Evolutionary conservation across 768 basidiomycete genomes (phyloP).

Genomic region (Tylopilus sp.): DNA sequence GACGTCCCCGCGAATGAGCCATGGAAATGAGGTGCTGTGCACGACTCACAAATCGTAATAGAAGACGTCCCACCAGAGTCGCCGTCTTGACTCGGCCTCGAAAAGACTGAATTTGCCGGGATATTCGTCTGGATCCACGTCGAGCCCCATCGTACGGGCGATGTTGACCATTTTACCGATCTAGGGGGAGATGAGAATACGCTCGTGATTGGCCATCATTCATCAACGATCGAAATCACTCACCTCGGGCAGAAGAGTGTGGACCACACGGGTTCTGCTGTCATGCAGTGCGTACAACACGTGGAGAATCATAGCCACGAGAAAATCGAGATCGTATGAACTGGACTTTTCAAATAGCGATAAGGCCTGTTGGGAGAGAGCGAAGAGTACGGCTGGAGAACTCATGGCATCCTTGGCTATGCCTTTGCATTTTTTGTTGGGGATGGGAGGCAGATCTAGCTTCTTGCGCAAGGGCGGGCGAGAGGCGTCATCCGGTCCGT

Average conservation of each 20-base stretch:
- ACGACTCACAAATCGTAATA: conserved; percentile 73
- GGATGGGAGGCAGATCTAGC: conserved; percentile 12
- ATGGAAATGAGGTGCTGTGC: background rate
- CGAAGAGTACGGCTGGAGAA: conserved; percentile 40
- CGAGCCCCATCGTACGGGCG: conserved; percentile 62
- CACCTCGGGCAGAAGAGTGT: conserved; percentile 29
- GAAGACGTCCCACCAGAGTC: conserved; percentile 78
- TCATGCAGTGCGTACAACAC: conserved; percentile 53
- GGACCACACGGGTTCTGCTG: conserved; percentile 41
- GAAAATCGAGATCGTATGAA: conserved; percentile 52
- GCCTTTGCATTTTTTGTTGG: conserved; percentile 26
- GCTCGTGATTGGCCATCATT: conserved; percentile 19
- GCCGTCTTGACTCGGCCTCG: conserved; percentile 49
- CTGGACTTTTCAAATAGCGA: conserved; percentile 40
- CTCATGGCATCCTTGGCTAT: conserved; percentile 28
- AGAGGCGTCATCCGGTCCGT: conserved; percentile 25
- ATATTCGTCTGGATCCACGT: conserved; percentile 54
- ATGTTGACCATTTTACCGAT: conserved; percentile 68
- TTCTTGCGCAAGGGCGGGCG: conserved; percentile 22
- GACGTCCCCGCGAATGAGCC: conserved; percentile 12
- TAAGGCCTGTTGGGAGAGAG: conserved; percentile 48
- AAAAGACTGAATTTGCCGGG: conserved; percentile 45
- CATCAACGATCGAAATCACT: conserved; percentile 28
- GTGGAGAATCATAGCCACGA: conserved; percentile 58
- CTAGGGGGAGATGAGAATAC: conserved; percentile 29